A percentile compares a stretch with the other conserved stretches of the same genome.
phyloP scores from a whole-genome alignment of 2,329 filamentous ascomycete species.

The Pseudocercospora macadamiae region DNA sequence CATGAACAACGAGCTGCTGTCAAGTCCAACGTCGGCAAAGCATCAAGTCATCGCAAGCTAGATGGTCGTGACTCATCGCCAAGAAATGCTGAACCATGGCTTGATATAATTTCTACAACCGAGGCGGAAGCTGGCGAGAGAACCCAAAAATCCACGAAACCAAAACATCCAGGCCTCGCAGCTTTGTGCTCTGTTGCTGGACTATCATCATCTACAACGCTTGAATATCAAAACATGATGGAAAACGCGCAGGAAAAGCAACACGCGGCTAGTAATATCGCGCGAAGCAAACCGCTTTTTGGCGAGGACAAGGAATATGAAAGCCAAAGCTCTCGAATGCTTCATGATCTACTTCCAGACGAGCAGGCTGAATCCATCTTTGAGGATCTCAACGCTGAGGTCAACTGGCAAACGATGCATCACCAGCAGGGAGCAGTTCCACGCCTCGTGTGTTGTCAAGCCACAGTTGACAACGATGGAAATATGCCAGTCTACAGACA shows the following conservation, averaged over 20 bases:
- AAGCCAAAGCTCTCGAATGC: conserved; percentile 73
- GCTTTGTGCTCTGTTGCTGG: conserved; percentile 11
- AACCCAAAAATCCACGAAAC: neutral
- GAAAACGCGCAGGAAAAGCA: conserved; percentile 7
- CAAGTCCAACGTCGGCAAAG: conserved; percentile 21
- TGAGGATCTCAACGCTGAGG: conserved; percentile 69
- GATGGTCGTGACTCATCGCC: conserved; percentile 20
- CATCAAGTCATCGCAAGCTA: conserved; percentile 24
- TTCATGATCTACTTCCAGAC: conserved; percentile 69
- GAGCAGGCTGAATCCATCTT: conserved; percentile 62
- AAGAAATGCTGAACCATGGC: conserved; percentile 22
- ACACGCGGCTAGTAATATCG: neutral
- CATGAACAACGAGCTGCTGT: conserved; percentile 25
- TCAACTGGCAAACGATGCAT: conserved; percentile 88
- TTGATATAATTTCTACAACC: conserved; percentile 19
- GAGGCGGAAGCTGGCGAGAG: neutral
- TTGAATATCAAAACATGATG: conserved; percentile 22
- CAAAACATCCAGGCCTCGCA: conserved; percentile 17
- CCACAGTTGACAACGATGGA: conserved; percentile 72
- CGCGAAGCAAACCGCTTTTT: conserved; percentile 28
- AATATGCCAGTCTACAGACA: conserved; percentile 91
- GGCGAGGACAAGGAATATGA: conserved; percentile 44
- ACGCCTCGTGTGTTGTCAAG: conserved; percentile 87
- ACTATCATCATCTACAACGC: conserved; percentile 10
- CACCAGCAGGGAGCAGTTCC: conserved; percentile 92